Base-by-base conservation (phyloP, 306 rosid genomes). In the Mucuna pruriens region DNA sequence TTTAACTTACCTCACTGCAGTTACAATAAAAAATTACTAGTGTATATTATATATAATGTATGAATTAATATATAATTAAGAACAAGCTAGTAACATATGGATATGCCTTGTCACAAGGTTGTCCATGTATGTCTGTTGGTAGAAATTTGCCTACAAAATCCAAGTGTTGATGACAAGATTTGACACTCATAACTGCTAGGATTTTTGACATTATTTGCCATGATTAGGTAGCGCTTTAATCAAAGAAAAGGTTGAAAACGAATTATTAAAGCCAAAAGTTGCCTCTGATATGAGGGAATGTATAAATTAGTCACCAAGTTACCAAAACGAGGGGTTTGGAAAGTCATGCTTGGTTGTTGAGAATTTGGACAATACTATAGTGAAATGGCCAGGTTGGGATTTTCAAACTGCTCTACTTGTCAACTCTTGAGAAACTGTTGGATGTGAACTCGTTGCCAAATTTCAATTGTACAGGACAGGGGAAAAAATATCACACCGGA, bases 91-190 rank as follows among this genome's bases (percentile, higher is more conserved):
- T 61, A 31, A 31, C 38, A 29, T 45, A 3, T 39, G 7, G 6
- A 4, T 6, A 48, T 16, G 20, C 5, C 34, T 67, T 38, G 73
- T 67, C 64, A 75, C 52, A 51, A 69, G 70, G 84, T 80, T 71
- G 82, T 40, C 65, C 79, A 80, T 33, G 89, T 77, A 75, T 85
- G 85, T 84, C 79, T 79, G 84, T 67, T 73, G 85, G 83, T 76
- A 78, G 60, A 60, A 83, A 45, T 84, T 78, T 65, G 74, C 49
- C 52, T 51, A 71, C 33, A 69, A 77, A 80, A 80, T 71, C 89
- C 85, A 62, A 49, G 78, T 72, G 67, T 79, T 66, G 63, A 40
- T 71, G 81, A 81, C 81, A 83, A 86, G 97, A 89, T 90, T 77
- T 86, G 84, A 81, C 91, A 83, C 87, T 78, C 57, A 71, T 15